Percentiles rank a stretch among this genome's conserved stretches.
Evolutionary conservation across 352 stramenopile genomes (phyloP).

Genomic region (Globisporangium nunn): DNA sequence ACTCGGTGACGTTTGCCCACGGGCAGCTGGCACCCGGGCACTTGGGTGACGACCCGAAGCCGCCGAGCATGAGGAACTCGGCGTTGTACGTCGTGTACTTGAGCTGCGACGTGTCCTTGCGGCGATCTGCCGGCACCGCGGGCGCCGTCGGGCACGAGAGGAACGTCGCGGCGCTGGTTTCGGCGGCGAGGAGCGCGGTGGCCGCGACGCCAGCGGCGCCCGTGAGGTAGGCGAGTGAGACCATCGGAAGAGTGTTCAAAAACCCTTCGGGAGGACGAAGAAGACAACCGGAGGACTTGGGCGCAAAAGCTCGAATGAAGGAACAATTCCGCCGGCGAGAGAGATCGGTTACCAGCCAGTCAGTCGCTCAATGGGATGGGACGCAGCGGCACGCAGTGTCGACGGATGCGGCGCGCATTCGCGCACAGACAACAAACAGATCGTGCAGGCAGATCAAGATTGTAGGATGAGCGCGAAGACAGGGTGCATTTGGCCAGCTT

Average conservation of each 20-base stretch:
- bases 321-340: too few relatives aligned
- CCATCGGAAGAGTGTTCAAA: not conserved
- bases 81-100: slow-evolving; percentile 58
- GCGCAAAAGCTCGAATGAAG: slow-evolving; percentile 3
- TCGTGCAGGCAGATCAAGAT: too few relatives aligned
- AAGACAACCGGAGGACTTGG: too few relatives aligned
- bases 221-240: not conserved
- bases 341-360: too few relatives aligned
- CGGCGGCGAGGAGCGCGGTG: not conserved
- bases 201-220: not conserved
- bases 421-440: too few relatives aligned
- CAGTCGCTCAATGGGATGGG: too few relatives aligned
- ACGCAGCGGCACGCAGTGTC: too few relatives aligned
- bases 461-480: too few relatives aligned
- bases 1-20: slow-evolving; percentile 35
- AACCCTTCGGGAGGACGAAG: too few relatives aligned
- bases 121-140: slow-evolving; percentile 19
- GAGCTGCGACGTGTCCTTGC: slow-evolving; percentile 22
- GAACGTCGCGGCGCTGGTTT: slow-evolving; percentile 11
- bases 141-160: slow-evolving; percentile 17
- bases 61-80: slow-evolving; percentile 50
- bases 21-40: slow-evolving; percentile 46
- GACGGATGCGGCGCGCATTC: too few relatives aligned
- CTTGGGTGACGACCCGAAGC: slow-evolving; percentile 26
- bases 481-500: too few relatives aligned